A percentile compares a stretch with the other conserved stretches of the same genome.
Evolutionary conservation across 345 rosid genomes (phyloP).

Genomic region (Bruguiera parviflora): DNA sequence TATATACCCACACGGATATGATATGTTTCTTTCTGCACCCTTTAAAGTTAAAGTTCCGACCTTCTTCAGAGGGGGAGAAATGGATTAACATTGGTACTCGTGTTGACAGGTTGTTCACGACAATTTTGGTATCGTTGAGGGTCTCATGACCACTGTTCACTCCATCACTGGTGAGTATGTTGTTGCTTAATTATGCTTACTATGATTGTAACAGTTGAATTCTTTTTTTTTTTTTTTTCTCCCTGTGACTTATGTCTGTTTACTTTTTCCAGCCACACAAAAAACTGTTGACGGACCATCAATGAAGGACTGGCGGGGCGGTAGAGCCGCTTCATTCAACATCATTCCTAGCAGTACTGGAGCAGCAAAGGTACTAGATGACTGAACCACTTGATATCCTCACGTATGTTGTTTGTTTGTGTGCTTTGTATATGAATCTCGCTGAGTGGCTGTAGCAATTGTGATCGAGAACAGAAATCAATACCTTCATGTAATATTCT

Average conservation of each 20-base stretch:
- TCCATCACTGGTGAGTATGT: slow-evolving; percentile 48
- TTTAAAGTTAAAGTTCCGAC: too few species aligned
- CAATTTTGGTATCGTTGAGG: slow-evolving; percentile 69
- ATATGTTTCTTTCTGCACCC: too few species aligned
- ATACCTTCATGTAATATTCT: too few species aligned
- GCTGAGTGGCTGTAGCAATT: too few species aligned
- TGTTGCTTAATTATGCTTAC: not conserved
- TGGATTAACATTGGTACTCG: not conserved
- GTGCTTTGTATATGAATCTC: too few species aligned
- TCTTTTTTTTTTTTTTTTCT: not conserved
- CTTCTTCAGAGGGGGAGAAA: too few species aligned
- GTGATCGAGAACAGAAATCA: too few species aligned
- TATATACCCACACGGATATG: too few species aligned
- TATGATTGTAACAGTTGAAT: not conserved
- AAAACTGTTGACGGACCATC: slow-evolving; percentile 55
- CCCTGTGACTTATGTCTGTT: too few species aligned
- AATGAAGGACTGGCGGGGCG: slow-evolving; percentile 86
- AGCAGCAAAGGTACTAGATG: slow-evolving; percentile 55
- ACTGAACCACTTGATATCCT: not conserved
- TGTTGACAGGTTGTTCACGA: slow-evolving; percentile 49
- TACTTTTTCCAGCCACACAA: not conserved
- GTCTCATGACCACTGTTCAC: slow-evolving; percentile 78
- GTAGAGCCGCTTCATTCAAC: slow-evolving; percentile 63
- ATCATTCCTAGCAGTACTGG: slow-evolving; percentile 41
- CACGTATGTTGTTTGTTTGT: not conserved